Percentiles rank a stretch among this genome's conserved stretches.
Conservation (phyloP, 192 early-diverging fungal species). For the Funneliformis mosseae region DNA sequence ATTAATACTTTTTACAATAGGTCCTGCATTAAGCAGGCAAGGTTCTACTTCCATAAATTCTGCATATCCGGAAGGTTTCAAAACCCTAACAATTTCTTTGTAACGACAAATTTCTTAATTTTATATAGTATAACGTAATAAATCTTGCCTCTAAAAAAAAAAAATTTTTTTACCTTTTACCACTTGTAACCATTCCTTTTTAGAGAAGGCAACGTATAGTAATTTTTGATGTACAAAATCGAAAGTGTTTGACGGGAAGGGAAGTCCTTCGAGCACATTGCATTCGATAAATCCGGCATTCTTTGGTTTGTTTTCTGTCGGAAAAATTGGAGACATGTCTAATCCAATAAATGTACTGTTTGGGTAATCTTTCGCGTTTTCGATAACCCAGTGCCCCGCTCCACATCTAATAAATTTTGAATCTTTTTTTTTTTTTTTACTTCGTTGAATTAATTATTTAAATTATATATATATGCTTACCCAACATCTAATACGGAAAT, state of each 20-base stretch:
- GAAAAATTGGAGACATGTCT: slow-evolving; percentile 13
- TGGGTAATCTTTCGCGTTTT: slow-evolving; percentile 20
- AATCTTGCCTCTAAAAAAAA: too few species aligned
- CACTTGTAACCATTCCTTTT: not conserved
- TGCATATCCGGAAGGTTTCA: not conserved
- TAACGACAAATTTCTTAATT: not conserved
- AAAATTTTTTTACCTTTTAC: not conserved
- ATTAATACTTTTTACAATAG: not conserved
- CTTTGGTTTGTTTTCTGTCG: not conserved
- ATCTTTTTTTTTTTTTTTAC: not conserved
- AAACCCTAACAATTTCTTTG: not conserved
- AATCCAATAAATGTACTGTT: slow-evolving; percentile 5
- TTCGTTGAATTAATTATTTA: too few species aligned
- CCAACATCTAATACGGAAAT: slow-evolving; percentile 5
- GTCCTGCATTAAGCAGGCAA: not conserved
- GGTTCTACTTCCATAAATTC: not conserved
- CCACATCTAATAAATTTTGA: slow-evolving; percentile 11
- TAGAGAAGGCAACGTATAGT: not conserved
- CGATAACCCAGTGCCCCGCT: slow-evolving; percentile 9
- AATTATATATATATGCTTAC: not conserved
- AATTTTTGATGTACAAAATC: slow-evolving; percentile 41
- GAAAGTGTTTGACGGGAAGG: slow-evolving; percentile 48
- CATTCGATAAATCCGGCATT: slow-evolving; percentile 38
- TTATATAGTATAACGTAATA: too few species aligned
- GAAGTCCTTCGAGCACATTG: slow-evolving; percentile 44